A percentile compares a stretch with the other conserved stretches of the same genome.
Evolutionary conservation across 352 stramenopile species (phyloP).

Genomic region (Pythium guiyangense): DNA sequence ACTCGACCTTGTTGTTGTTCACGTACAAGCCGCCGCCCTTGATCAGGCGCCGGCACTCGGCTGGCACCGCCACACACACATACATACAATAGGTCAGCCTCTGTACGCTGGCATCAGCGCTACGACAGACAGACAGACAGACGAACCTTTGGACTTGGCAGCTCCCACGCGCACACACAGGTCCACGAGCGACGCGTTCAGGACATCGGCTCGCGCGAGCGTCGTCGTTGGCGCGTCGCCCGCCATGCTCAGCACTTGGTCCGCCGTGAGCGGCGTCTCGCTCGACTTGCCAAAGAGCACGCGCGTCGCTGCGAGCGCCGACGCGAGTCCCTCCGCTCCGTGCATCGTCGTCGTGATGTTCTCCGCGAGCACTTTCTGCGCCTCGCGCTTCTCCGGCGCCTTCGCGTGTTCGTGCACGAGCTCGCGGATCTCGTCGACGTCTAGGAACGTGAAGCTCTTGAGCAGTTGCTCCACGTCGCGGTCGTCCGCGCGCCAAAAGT

Average conservation of each 20-base stretch:
- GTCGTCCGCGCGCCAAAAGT: conserved; percentile 86
- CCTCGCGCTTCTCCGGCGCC: conserved; percentile 73
- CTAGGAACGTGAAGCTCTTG: conserved; percentile 97
- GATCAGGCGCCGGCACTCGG: conserved; percentile 94
- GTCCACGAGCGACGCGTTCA: conserved; percentile 86
- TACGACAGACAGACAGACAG: background rate
- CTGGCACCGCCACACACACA: conserved; percentile 24
- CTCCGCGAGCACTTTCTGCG: conserved; percentile 66
- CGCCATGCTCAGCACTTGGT: conserved; percentile 66
- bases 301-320: conserved; percentile 54
- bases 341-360: conserved; percentile 93
- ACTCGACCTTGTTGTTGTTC: conserved; percentile 84
- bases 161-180: conserved; percentile 88
- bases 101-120: too few relatives aligned
- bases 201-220: conserved; percentile 40
- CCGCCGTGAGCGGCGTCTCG: conserved; percentile 37
- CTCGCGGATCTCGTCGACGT: conserved; percentile 89
- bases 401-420: conserved; percentile 78
- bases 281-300: conserved; percentile 66
- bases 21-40: conserved; percentile 94
- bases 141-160: conserved; percentile 86
- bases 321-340: conserved; percentile 75
- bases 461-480: conserved; percentile 94
- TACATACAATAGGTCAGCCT: background rate
- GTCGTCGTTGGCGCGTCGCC: conserved; percentile 49